Evolutionary conservation across 2,329 filamentous ascomycete genomes (phyloP).

Genomic region (Dactylella cylindrospora): DNA sequence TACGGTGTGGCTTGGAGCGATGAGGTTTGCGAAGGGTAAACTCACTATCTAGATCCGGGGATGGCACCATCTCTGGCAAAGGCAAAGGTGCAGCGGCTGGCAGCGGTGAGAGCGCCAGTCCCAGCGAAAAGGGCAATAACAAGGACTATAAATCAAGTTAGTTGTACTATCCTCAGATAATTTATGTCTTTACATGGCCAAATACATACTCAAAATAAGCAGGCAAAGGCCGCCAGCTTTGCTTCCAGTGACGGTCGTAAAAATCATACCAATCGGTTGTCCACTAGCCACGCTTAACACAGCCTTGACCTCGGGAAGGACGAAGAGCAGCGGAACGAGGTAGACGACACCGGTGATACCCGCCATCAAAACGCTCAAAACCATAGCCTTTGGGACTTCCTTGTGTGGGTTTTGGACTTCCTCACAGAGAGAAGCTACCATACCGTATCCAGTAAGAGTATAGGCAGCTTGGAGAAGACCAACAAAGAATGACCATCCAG

Average conservation of each 20-base stretch:
- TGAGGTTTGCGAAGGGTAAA: neutral
- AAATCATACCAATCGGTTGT: conserved; percentile 71
- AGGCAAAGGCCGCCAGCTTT: conserved; percentile 72
- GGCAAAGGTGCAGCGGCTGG: conserved; percentile 72
- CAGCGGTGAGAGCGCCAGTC: conserved; percentile 71
- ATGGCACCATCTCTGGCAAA: conserved; percentile 76
- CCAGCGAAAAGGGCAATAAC: conserved; percentile 77
- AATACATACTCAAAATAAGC: conserved; percentile 62
- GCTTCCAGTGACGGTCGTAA: conserved; percentile 74
- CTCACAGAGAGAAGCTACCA: conserved; percentile 72
- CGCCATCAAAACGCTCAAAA: conserved; percentile 67
- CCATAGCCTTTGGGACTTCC: conserved; percentile 71
- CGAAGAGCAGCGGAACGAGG: conserved; percentile 73
- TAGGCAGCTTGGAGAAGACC: conserved; percentile 65
- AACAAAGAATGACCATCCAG: conserved; percentile 72
- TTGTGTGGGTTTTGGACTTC: conserved; percentile 69
- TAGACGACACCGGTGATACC: conserved; percentile 68
- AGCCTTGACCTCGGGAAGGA: conserved; percentile 66
- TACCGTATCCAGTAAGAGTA: conserved; percentile 66
- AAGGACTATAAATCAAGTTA: conserved; percentile 55
- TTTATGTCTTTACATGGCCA: neutral
- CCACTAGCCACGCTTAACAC: conserved; percentile 68
- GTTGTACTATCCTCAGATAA: neutral
- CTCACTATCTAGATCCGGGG: conserved; percentile 62
- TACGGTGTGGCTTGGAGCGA: conserved; percentile 8